Base-by-base conservation (phyloP, 495 filamentous ascomycete genomes). In the Tetracladium setigerum region DNA sequence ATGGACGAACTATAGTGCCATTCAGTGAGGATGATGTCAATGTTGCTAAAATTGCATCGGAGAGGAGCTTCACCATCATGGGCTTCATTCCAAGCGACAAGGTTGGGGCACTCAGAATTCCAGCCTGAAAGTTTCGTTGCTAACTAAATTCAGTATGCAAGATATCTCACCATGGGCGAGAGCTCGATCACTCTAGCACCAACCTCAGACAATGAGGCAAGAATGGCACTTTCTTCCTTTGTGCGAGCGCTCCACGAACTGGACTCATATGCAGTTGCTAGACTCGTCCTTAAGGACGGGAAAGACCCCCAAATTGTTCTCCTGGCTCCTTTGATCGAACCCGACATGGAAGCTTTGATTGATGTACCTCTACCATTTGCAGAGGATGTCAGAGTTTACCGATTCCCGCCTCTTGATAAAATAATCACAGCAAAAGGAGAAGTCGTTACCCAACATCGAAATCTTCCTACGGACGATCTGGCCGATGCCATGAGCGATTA, bases 351-450 rank as follows among this genome's bases (percentile, higher is more conserved):
- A 62, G 89, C 86, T 55, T 73, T 99, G 12, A 77, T 95, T 50
- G 94, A 98, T 62, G 76, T 90, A 4, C 89, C 94, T 47, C 74
- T 98, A n/a, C 92, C 92, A 4, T 97, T 95, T 57, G 78, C 85
- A 2, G 94, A 99, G 66, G 94, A 99, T 62, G 71, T 95, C 19
- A 79, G 94, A 41, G 74, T 76, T 34, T 96, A 95, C 62, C 82
- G 77, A 48, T 99, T 99, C 48, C 88, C 94, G 3, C 88, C 91
- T 1, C 70, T 99, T 12, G 90, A 94, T 61, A 84, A 78, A 53
- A 83, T 97, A 9, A 69, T 92, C 41, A 97, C 90, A 0, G 72
- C 95, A 8, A 86, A 84, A n/a, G 94, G 92, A n/a, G 87, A 87
- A 46, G 68, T 76, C 14, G 71, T 95, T 17, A 84, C 73, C 7